phyloP scores from a whole-genome alignment of 306 rosid species.

The Sphenostylis stenocarpa region DNA sequence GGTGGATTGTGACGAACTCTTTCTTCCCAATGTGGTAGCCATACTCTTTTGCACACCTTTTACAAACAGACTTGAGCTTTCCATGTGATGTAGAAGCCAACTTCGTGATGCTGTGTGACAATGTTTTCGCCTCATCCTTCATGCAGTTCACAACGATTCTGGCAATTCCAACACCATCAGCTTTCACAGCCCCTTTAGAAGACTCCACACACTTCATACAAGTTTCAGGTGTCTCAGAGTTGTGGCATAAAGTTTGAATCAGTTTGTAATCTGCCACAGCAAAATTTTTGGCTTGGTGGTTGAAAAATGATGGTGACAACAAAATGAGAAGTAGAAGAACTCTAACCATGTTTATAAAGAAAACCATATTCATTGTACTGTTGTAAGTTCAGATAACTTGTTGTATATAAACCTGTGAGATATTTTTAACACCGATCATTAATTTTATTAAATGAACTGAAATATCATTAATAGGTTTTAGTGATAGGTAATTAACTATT shows the following conservation, averaged over 20 bases:
- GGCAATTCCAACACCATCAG: neutral
- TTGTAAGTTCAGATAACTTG: neutral
- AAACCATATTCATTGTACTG: neutral
- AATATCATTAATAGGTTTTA: too few species aligned
- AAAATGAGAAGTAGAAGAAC: neutral
- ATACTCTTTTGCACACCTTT: neutral
- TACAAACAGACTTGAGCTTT: neutral
- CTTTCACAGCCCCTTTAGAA: neutral
- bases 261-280: neutral
- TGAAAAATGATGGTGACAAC: neutral
- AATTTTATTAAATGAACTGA: too few species aligned
- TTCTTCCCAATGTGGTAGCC: neutral
- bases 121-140: neutral
- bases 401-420: too few species aligned
- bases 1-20: neutral
- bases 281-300: neutral
- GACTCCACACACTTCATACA: neutral
- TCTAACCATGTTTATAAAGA: neutral
- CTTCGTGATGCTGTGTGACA: neutral
- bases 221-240: constrained; percentile 20
- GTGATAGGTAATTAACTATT: too few species aligned
- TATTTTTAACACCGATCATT: too few species aligned
- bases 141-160: neutral
- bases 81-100: neutral
- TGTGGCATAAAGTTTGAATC: neutral